A percentile compares a stretch with the other conserved stretches of the same genome.
phyloP scores from a whole-genome alignment of 140 eudicot species.

The Stevia rebaudiana region DNA sequence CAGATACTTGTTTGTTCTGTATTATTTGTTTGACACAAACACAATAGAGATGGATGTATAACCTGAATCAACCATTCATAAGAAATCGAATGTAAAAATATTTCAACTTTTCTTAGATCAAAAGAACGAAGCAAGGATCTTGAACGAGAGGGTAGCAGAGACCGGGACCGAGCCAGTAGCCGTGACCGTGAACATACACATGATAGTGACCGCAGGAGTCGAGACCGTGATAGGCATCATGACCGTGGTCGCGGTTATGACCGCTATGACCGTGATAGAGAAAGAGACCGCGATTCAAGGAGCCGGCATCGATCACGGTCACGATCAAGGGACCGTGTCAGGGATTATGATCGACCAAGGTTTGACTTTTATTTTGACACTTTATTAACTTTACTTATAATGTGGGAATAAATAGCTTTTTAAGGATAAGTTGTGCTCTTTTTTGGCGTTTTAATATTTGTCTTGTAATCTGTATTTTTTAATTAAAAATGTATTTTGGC shows the following conservation, averaged over 20 bases:
- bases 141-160: conserved; percentile 71
- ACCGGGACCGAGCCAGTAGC: conserved; percentile 43
- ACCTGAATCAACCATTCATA: background rate
- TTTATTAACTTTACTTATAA: background rate
- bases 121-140: conserved; percentile 68
- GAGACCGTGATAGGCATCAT: conserved; percentile 72
- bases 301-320: conserved; percentile 84
- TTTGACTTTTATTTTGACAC: conserved; percentile 13
- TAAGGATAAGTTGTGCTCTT: too few relatives aligned
- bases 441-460: too few relatives aligned
- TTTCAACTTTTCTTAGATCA: conserved; percentile 39
- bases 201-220: conserved; percentile 71
- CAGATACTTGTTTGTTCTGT: background rate
- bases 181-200: conserved; percentile 52
- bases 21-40: background rate
- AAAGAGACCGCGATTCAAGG: conserved; percentile 67
- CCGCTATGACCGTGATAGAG: conserved; percentile 64
- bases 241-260: conserved; percentile 61
- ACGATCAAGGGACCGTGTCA: conserved; percentile 63
- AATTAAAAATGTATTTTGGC: background rate
- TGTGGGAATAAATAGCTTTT: background rate
- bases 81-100: background rate
- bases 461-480: too few relatives aligned
- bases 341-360: conserved; percentile 87
- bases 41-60: background rate